phyloP scores from a whole-genome alignment of 163 green algal species.

The Prototheca cutis region DNA sequence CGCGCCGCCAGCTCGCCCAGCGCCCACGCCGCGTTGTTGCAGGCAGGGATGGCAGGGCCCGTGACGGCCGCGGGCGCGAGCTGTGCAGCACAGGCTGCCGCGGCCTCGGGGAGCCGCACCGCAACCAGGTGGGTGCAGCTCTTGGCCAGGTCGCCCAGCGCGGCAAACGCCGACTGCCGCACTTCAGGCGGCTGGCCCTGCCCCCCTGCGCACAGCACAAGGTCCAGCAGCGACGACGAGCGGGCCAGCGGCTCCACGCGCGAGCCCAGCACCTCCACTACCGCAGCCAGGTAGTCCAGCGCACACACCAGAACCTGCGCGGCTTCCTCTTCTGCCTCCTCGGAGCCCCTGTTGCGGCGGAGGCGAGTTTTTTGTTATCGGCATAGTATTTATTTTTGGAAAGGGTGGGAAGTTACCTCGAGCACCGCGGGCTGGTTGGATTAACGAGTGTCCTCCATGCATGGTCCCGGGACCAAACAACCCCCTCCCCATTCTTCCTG shows the following conservation, averaged over 20 bases:
- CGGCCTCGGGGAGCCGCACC: constrained; percentile 20
- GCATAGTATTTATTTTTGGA: too few relatives aligned
- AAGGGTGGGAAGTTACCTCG: not conserved
- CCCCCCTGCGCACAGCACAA: constrained; percentile 22
- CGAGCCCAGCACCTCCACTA: constrained; percentile 57
- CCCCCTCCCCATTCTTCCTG: too few relatives aligned
- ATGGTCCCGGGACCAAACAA: too few relatives aligned
- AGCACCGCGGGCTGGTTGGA: too few relatives aligned
- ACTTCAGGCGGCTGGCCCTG: constrained; percentile 38
- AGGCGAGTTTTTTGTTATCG: too few relatives aligned
- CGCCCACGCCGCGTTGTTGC: constrained; percentile 94
- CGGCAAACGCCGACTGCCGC: constrained; percentile 80
- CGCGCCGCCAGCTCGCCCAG: constrained; percentile 59
- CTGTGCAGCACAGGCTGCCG: constrained; percentile 33
- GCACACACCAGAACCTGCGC: constrained; percentile 55
- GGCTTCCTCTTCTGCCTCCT: constrained; percentile 16
- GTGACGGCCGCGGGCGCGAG: constrained; percentile 47
- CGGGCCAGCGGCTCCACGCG: constrained; percentile 57
- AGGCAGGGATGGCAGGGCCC: constrained; percentile 42
- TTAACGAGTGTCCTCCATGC: too few relatives aligned
- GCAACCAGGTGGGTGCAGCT: constrained; percentile 26
- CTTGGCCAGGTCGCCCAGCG: constrained; percentile 83
- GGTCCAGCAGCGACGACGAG: constrained; percentile 22
- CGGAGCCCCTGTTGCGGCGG: too few relatives aligned
- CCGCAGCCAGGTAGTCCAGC: constrained; percentile 65